These are phyloP conservation scores for Aspergillus cristatus DNA, from an alignment of 495 filamentous ascomycete genomes.

Conservation along the genomic window DNA sequence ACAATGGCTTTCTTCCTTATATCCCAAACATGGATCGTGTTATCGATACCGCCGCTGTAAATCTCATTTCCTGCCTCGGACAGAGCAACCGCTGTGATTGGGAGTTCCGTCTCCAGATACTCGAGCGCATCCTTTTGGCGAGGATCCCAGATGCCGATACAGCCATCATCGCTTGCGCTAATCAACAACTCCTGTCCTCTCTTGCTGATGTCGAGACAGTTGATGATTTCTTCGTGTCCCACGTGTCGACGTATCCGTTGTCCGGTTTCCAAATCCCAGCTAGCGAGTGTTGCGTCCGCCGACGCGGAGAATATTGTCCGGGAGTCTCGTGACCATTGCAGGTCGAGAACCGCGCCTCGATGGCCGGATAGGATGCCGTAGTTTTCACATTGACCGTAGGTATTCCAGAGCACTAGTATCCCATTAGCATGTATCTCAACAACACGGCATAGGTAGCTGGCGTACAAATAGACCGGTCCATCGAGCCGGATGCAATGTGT, in stretches of 20 bases:
- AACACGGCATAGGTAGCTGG: slow-evolving; percentile 2
- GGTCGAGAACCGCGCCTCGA: slow-evolving; percentile 79
- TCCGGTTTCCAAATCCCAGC: slow-evolving; percentile 89
- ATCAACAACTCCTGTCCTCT: slow-evolving; percentile 84
- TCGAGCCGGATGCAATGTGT: slow-evolving; percentile 86
- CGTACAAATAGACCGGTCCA: slow-evolving; percentile 86
- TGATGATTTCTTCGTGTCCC: slow-evolving; percentile 91
- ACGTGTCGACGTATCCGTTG: slow-evolving; percentile 80
- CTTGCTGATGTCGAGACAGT: slow-evolving; percentile 76
- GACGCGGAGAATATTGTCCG: slow-evolving; percentile 86
- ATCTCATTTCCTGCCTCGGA: slow-evolving; percentile 93
- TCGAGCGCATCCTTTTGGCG: slow-evolving; percentile 82
- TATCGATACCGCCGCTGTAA: slow-evolving; percentile 91
- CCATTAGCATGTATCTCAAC: slow-evolving; percentile 11
- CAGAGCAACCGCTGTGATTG: slow-evolving; percentile 82
- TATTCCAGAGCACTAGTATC: slow-evolving; percentile 82
- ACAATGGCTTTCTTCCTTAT: slow-evolving; percentile 79
- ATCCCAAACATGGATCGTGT: slow-evolving; percentile 97
- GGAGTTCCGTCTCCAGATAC: slow-evolving; percentile 84
- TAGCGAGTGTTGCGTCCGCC: slow-evolving; percentile 83
- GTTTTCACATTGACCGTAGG: slow-evolving; percentile 86
- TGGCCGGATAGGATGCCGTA: slow-evolving; percentile 83
- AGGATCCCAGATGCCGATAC: slow-evolving; percentile 94
- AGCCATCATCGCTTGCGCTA: slow-evolving; percentile 86
- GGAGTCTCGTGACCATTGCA: slow-evolving; percentile 95